Percentiles rank a stretch among this genome's conserved stretches.
Conservation (phyloP, 2,329 filamentous ascomycete genomes). For the Cytospora chrysosperma region DNA sequence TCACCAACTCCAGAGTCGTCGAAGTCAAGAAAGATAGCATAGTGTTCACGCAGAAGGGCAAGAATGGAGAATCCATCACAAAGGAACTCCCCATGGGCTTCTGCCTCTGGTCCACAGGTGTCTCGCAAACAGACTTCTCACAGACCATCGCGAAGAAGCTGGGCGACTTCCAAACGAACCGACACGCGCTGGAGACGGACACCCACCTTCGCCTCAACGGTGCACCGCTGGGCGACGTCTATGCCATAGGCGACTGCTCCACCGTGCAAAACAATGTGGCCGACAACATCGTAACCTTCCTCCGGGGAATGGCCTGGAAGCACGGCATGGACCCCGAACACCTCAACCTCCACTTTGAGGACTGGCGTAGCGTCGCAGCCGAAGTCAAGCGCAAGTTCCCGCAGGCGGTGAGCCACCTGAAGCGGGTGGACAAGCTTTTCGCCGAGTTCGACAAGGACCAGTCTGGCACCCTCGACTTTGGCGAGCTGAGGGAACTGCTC, state of each 20-base stretch:
- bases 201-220: conserved; percentile 87
- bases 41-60: conserved; percentile 78
- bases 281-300: conserved; percentile 85
- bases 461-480: conserved; percentile 89
- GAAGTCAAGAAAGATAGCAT: conserved; percentile 84
- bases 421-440: conserved; percentile 88
- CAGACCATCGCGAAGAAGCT: conserved; percentile 76
- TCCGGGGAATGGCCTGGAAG: conserved; percentile 88
- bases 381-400: conserved; percentile 88
- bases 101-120: conserved; percentile 96
- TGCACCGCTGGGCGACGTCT: conserved; percentile 88
- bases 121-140: conserved; percentile 80
- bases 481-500: conserved; percentile 84
- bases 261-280: conserved; percentile 98
- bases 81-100: conserved; percentile 97
- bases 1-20: conserved; percentile 90
- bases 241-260: conserved; percentile 92
- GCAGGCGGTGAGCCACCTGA: conserved; percentile 82
- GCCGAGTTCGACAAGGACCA: conserved; percentile 90
- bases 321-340: conserved; percentile 85
- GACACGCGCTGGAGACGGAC: conserved; percentile 90
- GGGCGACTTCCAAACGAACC: conserved; percentile 75
- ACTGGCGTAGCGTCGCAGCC: conserved; percentile 83
- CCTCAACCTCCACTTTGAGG: conserved; percentile 79
- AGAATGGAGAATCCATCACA: conserved; percentile 70